Evolutionary conservation across 331 rosid species (phyloP).

Genomic region (Spiraea crenata): DNA sequence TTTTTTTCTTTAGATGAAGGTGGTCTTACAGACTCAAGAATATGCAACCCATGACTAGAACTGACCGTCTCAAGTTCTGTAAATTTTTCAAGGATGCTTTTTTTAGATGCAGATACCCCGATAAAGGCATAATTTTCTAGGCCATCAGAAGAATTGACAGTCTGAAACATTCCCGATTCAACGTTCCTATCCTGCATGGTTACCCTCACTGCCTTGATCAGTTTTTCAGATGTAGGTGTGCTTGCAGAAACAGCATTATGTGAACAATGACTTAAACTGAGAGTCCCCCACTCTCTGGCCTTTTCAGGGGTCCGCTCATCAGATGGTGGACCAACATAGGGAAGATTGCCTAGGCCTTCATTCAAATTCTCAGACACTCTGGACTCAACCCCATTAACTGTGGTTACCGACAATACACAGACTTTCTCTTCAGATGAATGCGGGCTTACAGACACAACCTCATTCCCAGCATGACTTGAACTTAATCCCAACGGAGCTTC

Average conservation of each 20-base stretch:
- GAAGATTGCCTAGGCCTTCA: constrained; percentile 12
- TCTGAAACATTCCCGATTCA: constrained; percentile 9
- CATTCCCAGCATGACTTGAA: constrained; percentile 9
- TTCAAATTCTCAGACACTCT: constrained; percentile 28
- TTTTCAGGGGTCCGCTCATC: constrained; percentile 29
- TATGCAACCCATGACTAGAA: constrained; percentile 19
- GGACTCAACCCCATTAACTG: constrained; percentile 17
- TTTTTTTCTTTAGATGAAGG: constrained; percentile 35
- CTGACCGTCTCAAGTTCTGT: constrained; percentile 26
- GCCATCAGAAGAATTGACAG: too few relatives aligned
- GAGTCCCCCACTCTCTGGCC: constrained; percentile 20
- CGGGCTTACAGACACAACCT: constrained; percentile 19
- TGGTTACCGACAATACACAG: constrained; percentile 19
- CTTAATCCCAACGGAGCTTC: constrained; percentile 30
- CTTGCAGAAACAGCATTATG: constrained; percentile 20
- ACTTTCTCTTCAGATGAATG: constrained; percentile 24
- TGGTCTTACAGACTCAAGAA: constrained; percentile 21
- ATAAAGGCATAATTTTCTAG: too few relatives aligned
- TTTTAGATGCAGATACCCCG: too few relatives aligned
- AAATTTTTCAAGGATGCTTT: too few relatives aligned
- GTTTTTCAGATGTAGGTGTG: constrained; percentile 25
- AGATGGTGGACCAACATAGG: constrained; percentile 28
- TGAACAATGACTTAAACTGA: constrained; percentile 17
- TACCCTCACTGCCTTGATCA: constrained; percentile 17
- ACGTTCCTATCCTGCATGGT: constrained; percentile 32